These are phyloP conservation scores for Saccharomyces hybrid DNA, from an alignment of 1,139 yeast species.

Conservation along the genomic window DNA sequence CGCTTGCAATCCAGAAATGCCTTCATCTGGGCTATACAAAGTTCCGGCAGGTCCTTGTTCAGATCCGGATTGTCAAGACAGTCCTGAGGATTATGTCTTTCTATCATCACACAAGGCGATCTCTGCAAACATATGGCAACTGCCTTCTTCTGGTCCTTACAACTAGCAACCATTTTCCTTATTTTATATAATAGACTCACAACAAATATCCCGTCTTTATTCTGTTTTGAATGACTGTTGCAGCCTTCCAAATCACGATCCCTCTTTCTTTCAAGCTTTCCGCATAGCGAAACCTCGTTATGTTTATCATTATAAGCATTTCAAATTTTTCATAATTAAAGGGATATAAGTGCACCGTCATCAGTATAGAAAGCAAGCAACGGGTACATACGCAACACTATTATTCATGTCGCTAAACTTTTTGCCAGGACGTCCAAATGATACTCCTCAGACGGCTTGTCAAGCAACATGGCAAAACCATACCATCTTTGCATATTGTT, in stretches of 20 bases:
- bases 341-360: no score
- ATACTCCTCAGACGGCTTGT: constrained; percentile 46
- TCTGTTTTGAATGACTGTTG: no score
- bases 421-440: constrained; percentile 81
- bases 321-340: not conserved
- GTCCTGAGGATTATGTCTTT: constrained; percentile 82
- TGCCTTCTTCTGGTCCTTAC: constrained; percentile 87
- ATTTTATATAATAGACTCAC: no score
- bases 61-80: constrained; percentile 80
- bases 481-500: constrained; percentile 65
- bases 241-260: no score
- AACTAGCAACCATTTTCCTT: no score
- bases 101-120: constrained; percentile 91
- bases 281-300: no score
- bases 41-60: constrained; percentile 70
- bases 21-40: constrained; percentile 76
- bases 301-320: no score
- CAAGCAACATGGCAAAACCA: constrained; percentile 65
- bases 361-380: no score
- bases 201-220: no score
- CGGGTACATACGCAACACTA: no score
- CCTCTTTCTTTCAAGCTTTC: no score
- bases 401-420: constrained; percentile 64
- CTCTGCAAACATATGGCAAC: constrained; percentile 92
- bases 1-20: constrained; percentile 84